phyloP scores from a whole-genome alignment of 176 grass and related monocot genomes.

The Hyparrhenia diplandra region DNA sequence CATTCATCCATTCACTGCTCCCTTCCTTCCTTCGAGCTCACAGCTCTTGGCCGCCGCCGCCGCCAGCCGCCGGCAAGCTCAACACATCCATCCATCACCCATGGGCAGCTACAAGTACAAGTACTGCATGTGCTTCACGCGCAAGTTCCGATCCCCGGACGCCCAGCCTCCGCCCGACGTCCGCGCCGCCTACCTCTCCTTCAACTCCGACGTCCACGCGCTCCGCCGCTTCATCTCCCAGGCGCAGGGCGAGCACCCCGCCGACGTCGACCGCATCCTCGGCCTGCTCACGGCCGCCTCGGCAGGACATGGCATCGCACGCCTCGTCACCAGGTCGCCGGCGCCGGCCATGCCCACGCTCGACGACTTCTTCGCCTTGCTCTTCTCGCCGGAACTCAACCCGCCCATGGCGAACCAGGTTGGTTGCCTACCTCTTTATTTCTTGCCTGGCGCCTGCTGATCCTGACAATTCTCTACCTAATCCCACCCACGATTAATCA shows the following conservation, averaged over 20 bases:
- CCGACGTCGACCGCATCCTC: slow-evolving; percentile 38
- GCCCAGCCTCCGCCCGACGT: slow-evolving; percentile 64
- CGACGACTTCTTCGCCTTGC: slow-evolving; percentile 66
- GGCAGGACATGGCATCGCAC: slow-evolving; percentile 15
- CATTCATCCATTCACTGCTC: too few species aligned
- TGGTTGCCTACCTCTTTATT: neutral
- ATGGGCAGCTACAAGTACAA: slow-evolving; percentile 56
- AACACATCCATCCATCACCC: neutral
- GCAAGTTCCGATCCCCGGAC: slow-evolving; percentile 68
- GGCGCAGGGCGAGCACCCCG: slow-evolving; percentile 41
- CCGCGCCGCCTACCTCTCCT: slow-evolving; percentile 31
- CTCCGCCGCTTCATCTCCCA: slow-evolving; percentile 46
- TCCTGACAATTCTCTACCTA: neutral
- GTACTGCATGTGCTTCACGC: slow-evolving; percentile 81
- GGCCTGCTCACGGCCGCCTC: slow-evolving; percentile 12
- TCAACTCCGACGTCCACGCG: neutral
- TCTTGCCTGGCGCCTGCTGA: neutral
- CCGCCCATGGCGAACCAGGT: slow-evolving; percentile 46
- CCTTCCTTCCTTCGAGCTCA: too few species aligned
- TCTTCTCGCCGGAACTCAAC: slow-evolving; percentile 70
- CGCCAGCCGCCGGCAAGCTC: too few species aligned
- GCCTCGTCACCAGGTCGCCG: slow-evolving; percentile 25
- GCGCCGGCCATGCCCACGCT: slow-evolving; percentile 8
- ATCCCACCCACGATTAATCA: neutral
- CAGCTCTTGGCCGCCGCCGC: too few species aligned